Evolutionary conservation across 176 grass and related monocot genomes (phyloP).

Genomic region (Aegilops bicornis): DNA sequence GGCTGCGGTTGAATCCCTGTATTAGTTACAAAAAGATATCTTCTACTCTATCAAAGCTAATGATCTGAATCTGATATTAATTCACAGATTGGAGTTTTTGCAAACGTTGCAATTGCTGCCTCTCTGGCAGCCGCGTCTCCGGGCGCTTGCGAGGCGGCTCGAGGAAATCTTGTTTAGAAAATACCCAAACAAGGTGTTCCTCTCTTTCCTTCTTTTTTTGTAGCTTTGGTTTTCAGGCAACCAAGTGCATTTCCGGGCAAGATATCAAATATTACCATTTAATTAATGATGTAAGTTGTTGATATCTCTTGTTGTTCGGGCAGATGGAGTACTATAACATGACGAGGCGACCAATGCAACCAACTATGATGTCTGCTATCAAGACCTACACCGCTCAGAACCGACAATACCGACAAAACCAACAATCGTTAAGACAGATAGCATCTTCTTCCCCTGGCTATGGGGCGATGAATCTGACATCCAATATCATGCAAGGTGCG

Average conservation of each 20-base stretch:
- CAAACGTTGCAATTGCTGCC: not conserved
- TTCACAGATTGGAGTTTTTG: slow-evolving; percentile 25
- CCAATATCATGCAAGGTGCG: slow-evolving; percentile 56
- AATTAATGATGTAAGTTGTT: not conserved
- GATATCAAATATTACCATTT: slow-evolving; percentile 19
- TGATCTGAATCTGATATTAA: not conserved
- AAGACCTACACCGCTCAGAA: slow-evolving; percentile 41
- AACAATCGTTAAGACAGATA: slow-evolving; percentile 39
- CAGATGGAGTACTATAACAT: slow-evolving; percentile 75
- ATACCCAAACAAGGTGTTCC: slow-evolving; percentile 53
- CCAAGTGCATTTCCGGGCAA: not conserved
- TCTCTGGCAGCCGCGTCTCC: slow-evolving; percentile 28
- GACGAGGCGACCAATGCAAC: not conserved
- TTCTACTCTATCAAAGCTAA: not conserved
- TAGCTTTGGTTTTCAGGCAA: not conserved
- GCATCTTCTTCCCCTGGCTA: slow-evolving; percentile 61
- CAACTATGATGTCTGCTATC: slow-evolving; percentile 11
- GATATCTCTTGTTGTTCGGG: slow-evolving; percentile 26
- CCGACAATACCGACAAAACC: slow-evolving; percentile 46
- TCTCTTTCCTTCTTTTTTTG: not conserved
- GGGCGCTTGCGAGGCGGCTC: slow-evolving; percentile 32
- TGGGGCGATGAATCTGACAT: slow-evolving; percentile 80
- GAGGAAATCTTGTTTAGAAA: slow-evolving; percentile 58
- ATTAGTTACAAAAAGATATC: not conserved
- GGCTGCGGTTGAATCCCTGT: not conserved